Evolutionary conservation across 2,329 filamentous ascomycete genomes (phyloP).

Genomic region (Curvularia eragrostidis): DNA sequence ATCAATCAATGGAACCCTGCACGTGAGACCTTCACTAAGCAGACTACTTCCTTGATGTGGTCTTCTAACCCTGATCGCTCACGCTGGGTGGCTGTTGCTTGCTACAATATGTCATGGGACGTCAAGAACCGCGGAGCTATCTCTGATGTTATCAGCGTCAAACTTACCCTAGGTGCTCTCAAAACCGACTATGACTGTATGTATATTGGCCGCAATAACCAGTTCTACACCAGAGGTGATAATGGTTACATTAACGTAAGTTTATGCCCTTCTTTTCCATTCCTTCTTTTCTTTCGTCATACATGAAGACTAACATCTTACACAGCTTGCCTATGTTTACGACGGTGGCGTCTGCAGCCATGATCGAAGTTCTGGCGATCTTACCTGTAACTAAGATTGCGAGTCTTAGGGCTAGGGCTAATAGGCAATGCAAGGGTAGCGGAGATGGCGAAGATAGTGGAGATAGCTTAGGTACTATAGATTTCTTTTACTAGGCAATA

Average conservation of each 20-base stretch:
- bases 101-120: constrained; percentile 12
- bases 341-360: background rate
- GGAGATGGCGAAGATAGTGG: too few relatives aligned
- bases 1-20: constrained; percentile 6
- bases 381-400: constrained; percentile 3
- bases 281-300: background rate
- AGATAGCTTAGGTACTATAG: too few relatives aligned
- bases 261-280: background rate
- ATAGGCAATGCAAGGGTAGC: too few relatives aligned
- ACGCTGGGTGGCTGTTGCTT: constrained; percentile 11
- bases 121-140: constrained; percentile 1
- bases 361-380: background rate
- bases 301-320: background rate
- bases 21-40: constrained; percentile 15
- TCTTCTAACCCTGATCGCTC: constrained; percentile 11
- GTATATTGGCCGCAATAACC: constrained; percentile 13
- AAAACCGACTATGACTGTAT: constrained; percentile 20
- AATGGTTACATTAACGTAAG: constrained; percentile 7
- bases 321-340: background rate
- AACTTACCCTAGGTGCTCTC: constrained; percentile 1
- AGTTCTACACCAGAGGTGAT: constrained; percentile 14
- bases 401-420: too few relatives aligned
- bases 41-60: constrained; percentile 13
- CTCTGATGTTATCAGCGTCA: constrained; percentile 2
- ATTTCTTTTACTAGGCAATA: too few relatives aligned